Evolutionary conservation across 73 alveolate genomes (phyloP).

Genomic region (Stentor roeselii): DNA sequence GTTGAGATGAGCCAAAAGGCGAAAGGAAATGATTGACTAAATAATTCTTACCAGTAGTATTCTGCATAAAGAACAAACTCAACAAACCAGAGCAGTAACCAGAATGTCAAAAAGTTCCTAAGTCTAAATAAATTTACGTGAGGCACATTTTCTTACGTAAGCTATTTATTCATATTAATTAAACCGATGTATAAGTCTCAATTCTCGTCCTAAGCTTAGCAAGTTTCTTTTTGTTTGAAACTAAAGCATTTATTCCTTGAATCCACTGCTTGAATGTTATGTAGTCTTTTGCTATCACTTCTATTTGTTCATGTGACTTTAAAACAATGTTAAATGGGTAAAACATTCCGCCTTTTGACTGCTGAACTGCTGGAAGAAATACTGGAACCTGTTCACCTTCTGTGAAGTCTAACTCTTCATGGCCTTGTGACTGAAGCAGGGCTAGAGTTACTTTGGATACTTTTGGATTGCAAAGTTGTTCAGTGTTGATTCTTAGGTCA

Average conservation of each 20-base stretch:
- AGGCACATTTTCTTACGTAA: too few species aligned
- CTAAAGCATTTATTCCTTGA: conserved; percentile 54
- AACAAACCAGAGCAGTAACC: background rate
- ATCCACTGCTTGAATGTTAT: conserved; percentile 53
- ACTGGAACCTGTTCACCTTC: background rate
- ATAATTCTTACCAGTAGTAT: background rate
- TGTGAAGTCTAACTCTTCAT: conserved; percentile 6
- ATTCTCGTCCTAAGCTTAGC: background rate
- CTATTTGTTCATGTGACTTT: conserved; percentile 43
- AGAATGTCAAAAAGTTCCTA: background rate
- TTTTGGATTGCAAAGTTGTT: background rate
- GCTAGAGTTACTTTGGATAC: background rate
- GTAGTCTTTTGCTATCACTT: conserved; percentile 49
- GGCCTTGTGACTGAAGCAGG: background rate
- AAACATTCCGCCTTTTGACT: background rate
- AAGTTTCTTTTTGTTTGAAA: background rate
- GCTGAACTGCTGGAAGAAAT: background rate
- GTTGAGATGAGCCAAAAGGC: background rate
- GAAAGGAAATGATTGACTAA: background rate
- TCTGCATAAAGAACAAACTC: background rate
- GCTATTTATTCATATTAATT: background rate
- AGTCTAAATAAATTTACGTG: too few species aligned
- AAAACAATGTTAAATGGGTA: conserved; percentile 59
- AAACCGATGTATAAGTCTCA: conserved; percentile 14
- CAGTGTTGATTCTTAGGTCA: background rate